Conservation (phyloP, 2,329 filamentous ascomycete species). For the Exophiala xenobiotica region DNA sequence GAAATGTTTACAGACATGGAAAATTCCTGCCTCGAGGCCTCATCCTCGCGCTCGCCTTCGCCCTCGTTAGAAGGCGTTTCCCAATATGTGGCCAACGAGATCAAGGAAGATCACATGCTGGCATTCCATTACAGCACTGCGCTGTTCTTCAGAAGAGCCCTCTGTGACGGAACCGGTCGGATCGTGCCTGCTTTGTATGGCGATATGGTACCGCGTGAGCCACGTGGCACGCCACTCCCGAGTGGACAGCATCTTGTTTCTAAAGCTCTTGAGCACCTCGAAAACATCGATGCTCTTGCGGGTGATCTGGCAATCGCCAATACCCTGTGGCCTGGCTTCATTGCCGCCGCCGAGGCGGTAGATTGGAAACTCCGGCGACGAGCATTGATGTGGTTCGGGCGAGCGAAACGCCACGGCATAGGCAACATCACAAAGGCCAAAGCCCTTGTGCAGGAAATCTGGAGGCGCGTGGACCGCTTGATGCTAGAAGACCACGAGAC, state of each 20-base stretch:
- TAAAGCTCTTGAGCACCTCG: slow-evolving; percentile 11
- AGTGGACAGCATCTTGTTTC: slow-evolving; percentile 3
- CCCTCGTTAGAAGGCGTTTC: slow-evolving; percentile 26
- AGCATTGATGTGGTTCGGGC: slow-evolving; percentile 14
- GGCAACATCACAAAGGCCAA: slow-evolving; percentile 13
- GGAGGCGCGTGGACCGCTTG: slow-evolving; percentile 8
- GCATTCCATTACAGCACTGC: slow-evolving; percentile 14
- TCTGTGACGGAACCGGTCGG: neutral
- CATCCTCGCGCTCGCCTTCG: neutral
- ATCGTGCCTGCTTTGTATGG: neutral
- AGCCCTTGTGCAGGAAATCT: slow-evolving; percentile 8
- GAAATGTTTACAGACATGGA: neutral
- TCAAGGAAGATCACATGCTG: slow-evolving; percentile 13
- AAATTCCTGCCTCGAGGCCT: neutral
- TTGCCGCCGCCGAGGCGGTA: slow-evolving; percentile 15
- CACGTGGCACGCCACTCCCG: neutral
- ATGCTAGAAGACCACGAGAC: neutral
- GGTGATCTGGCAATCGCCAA: neutral
- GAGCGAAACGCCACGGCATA: slow-evolving; percentile 5
- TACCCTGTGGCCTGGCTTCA: slow-evolving; percentile 15
- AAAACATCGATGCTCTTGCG: slow-evolving; percentile 13
- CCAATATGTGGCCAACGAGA: slow-evolving; percentile 33
- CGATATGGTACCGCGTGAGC: neutral
- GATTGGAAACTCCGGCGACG: slow-evolving; percentile 8
- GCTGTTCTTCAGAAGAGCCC: slow-evolving; percentile 4